These are phyloP conservation scores for Trichoderma erinaceum DNA, from an alignment of 495 filamentous ascomycete species.

Conservation along the genomic window DNA sequence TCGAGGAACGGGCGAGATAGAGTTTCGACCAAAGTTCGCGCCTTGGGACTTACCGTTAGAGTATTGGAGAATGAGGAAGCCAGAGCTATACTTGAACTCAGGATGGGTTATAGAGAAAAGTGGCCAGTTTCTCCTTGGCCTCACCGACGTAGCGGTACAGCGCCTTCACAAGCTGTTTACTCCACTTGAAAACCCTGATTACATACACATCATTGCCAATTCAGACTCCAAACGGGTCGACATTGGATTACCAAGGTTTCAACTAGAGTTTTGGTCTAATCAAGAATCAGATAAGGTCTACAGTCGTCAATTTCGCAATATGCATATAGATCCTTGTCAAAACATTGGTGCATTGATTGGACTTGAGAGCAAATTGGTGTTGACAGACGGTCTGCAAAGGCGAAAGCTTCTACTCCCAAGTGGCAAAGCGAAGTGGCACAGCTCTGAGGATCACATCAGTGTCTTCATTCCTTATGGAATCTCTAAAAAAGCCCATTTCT, in stretches of 20 bases:
- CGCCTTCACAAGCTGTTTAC: neutral
- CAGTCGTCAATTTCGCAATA: conserved; percentile 49
- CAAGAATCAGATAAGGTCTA: conserved; percentile 26
- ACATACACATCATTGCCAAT: conserved; percentile 31
- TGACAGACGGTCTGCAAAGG: conserved; percentile 27
- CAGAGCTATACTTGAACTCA: no score
- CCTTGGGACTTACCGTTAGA: neutral
- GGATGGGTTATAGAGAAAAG: no score
- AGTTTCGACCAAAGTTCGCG: neutral
- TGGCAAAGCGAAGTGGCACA: neutral
- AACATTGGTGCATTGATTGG: conserved; percentile 46
- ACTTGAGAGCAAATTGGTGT: conserved; percentile 47
- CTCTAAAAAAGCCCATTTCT: conserved; percentile 28
- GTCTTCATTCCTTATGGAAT: conserved; percentile 31
- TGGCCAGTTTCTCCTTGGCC: no score
- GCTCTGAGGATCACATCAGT: conserved; percentile 31
- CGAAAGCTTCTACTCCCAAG: neutral
- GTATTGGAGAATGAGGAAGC: no score
- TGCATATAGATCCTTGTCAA: conserved; percentile 49
- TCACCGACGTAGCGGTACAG: no score
- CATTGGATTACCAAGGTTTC: conserved; percentile 43
- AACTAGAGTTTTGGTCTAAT: conserved; percentile 43
- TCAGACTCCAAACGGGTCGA: conserved; percentile 13
- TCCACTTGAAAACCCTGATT: conserved; percentile 32
- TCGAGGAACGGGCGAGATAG: neutral